Base-by-base conservation (phyloP, 345 rosid genomes). In the Aurinia saxatilis region DNA sequence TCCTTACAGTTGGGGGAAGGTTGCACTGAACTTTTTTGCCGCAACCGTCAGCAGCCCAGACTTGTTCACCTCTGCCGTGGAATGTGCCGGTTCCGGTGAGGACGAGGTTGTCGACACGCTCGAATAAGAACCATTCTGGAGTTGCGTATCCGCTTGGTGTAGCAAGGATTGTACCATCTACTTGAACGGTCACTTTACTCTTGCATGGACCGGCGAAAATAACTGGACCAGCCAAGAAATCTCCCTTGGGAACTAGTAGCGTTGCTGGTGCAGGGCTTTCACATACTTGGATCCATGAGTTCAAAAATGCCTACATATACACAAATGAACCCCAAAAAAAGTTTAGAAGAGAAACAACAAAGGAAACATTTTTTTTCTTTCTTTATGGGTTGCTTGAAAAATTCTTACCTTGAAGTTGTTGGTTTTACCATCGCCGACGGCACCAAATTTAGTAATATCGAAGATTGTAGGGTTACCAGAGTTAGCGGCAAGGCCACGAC, bases 121-220 rank as follows among this genome's bases (percentile, higher is more conserved):
- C 84, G 23, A 87, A 80, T 19, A 56, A 25, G 53, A 87, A 5
- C 91, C 95, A 87, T 17, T 56, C 48, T 0, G 51, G 74, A 0
- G 69, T 56, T 0, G 78, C 54, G 33, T 60, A 87, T 14, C 64
- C 71, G 14, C 63, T 73, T 0, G 75, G 57, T 7, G 75, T 30
- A 2, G 89, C 88, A 48, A 53, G 51, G 46, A 87, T 14, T 10
- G 66, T 75, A 10, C 95, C 91, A 6, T 53, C 66, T 31, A 82
- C 67, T 23, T 84, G 74, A 31, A 87, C 34, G 18, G 59, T 65
- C 3, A 85, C 47, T 5, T 77, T 50, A 66, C 56, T 53, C 5
- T 59, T 60, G 61, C 91, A 87, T 12, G 95, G 95, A 35, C 95
- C 95, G 35, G 73, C 69, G 38, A 84, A 79, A 18, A 80, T 63